Conservation (phyloP, 2,329 filamentous ascomycete genomes). For the Verticillium alfalfae region DNA sequence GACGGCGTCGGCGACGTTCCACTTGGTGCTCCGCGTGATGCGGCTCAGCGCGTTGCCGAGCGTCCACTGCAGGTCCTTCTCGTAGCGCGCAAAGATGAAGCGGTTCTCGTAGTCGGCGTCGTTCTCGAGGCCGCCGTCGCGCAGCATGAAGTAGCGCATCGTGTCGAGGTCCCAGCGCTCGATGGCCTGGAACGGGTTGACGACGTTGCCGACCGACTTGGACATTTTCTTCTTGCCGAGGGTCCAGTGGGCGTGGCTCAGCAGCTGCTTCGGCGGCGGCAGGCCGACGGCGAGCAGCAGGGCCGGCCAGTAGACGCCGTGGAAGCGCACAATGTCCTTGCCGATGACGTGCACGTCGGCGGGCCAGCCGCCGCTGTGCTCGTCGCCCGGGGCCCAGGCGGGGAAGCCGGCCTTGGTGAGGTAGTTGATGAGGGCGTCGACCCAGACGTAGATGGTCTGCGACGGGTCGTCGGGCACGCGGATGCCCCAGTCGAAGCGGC, state of each 20-base stretch:
- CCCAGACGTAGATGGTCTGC: slow-evolving; percentile 97
- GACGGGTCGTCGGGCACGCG: slow-evolving; percentile 75
- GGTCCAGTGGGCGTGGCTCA: slow-evolving; percentile 95
- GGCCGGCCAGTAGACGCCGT: slow-evolving; percentile 97
- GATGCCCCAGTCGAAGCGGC: slow-evolving; percentile 81
- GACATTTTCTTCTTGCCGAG: slow-evolving; percentile 92
- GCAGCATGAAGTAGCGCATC: slow-evolving; percentile 83
- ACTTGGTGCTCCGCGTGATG: slow-evolving; percentile 61
- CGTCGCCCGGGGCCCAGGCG: slow-evolving; percentile 59
- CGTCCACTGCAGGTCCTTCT: slow-evolving; percentile 69
- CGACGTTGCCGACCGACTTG: slow-evolving; percentile 90
- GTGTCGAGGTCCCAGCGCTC: slow-evolving; percentile 83
- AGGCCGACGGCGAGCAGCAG: slow-evolving; percentile 85
- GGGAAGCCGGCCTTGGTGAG: slow-evolving; percentile 84
- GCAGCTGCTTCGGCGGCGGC: slow-evolving; percentile 69
- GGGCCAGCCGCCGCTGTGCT: slow-evolving; percentile 70
- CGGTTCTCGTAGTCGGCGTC: slow-evolving; percentile 85
- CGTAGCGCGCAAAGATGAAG: slow-evolving; percentile 69
- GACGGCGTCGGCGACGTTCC: slow-evolving; percentile 61
- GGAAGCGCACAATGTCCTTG: slow-evolving; percentile 95
- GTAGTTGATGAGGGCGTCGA: slow-evolving; percentile 86
- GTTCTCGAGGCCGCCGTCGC: slow-evolving; percentile 68
- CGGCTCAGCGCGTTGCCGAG: slow-evolving; percentile 77
- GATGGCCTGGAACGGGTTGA: slow-evolving; percentile 88
- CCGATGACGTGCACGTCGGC: slow-evolving; percentile 89